Conservation (phyloP, 352 stramenopile species). For the Globisporangium echinulatum region DNA sequence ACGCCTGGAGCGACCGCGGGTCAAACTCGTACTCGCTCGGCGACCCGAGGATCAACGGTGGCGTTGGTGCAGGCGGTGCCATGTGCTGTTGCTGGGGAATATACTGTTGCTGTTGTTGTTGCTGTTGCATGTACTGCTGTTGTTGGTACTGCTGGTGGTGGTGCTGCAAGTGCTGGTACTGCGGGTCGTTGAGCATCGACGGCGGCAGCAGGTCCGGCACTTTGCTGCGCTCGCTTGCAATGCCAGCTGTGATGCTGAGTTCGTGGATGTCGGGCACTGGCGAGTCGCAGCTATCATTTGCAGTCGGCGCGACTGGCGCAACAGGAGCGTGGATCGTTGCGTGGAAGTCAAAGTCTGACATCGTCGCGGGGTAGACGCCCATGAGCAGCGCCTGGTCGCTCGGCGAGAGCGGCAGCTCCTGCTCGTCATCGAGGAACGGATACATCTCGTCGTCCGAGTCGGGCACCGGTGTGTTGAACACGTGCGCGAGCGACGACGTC, state of each 20-base stretch:
- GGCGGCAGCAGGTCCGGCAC: conserved; percentile 22
- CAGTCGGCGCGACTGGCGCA: conserved; percentile 2
- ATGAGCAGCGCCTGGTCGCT: conserved; percentile 52
- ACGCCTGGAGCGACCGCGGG: conserved; percentile 16
- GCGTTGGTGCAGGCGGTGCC: conserved; percentile 9
- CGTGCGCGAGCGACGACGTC: conserved; percentile 30
- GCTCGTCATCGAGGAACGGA: conserved; percentile 34
- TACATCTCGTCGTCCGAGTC: conserved; percentile 52
- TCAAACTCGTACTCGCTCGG: conserved; percentile 15
- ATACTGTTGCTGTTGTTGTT: conserved; percentile 16
- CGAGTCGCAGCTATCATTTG: not conserved
- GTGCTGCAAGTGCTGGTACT: conserved; percentile 19
- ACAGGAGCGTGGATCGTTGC: conserved; percentile 37
- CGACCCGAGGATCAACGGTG: not conserved
- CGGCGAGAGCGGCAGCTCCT: conserved; percentile 26
- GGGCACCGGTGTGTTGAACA: conserved; percentile 31
- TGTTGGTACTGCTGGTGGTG: conserved; percentile 21
- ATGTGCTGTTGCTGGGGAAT: conserved; percentile 14
- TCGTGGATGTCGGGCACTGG: conserved; percentile 9
- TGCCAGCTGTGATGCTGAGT: conserved; percentile 16
- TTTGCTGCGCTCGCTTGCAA: conserved; percentile 19
- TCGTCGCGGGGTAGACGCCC: conserved; percentile 46
- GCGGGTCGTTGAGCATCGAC: conserved; percentile 18
- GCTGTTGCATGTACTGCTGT: conserved; percentile 18
- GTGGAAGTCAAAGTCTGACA: conserved; percentile 61